A percentile compares a stretch with the other conserved stretches of the same genome.
These are phyloP conservation scores for Puccinia triticina DNA, from an alignment of 1,284 basidiomycete species.

Conservation along the genomic window DNA sequence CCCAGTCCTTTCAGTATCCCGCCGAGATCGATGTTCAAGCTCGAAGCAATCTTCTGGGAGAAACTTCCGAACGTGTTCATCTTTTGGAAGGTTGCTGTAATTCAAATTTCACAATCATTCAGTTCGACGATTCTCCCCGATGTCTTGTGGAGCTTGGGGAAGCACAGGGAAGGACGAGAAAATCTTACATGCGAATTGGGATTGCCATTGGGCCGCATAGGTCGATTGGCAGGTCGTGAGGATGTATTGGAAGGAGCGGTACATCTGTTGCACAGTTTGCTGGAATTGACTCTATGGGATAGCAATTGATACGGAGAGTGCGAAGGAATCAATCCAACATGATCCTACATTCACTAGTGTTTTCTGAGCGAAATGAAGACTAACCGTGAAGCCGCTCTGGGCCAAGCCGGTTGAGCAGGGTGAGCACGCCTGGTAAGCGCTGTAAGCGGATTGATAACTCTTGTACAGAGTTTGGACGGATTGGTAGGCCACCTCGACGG, in stretches of 20 bases:
- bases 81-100: neutral
- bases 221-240: neutral
- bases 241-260: neutral
- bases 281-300: neutral
- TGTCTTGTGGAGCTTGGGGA: no score
- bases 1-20: neutral
- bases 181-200: neutral
- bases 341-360: neutral
- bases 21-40: neutral
- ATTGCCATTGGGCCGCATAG: neutral
- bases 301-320: no score
- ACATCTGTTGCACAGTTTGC: neutral
- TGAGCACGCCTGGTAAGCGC: neutral
- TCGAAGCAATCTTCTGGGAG: neutral
- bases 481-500: neutral
- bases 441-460: constrained; percentile 8
- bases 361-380: neutral
- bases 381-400: neutral
- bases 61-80: neutral
- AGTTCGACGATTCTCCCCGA: no score
- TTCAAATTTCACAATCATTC: neutral
- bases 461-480: neutral
- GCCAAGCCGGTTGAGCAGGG: neutral
- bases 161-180: neutral
- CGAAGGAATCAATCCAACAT: neutral